Percentiles rank a stretch among this genome's conserved stretches.
phyloP scores from a whole-genome alignment of 2,329 filamentous ascomycete species.

The Knufia fluminis region DNA sequence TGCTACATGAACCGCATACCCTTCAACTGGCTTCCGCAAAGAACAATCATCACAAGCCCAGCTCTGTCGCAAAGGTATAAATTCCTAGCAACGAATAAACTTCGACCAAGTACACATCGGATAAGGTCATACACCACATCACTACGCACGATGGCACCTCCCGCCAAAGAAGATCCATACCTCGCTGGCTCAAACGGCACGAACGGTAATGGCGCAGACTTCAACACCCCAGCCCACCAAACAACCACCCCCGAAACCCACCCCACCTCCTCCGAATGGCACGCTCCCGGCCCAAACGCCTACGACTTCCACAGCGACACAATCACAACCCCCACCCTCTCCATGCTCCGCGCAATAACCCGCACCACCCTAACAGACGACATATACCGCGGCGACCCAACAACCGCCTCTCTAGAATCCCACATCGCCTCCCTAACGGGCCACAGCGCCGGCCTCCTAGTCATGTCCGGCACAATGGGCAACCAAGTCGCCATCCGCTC shows the following conservation, averaged over 20 bases:
- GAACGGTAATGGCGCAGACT: not conserved
- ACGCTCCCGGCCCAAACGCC: constrained; percentile 19
- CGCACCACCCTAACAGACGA: constrained; percentile 72
- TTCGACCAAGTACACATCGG: not conserved
- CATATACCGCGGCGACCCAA: constrained; percentile 70
- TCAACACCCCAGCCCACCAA: constrained; percentile 10
- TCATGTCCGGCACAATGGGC: constrained; percentile 87
- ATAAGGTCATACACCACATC: not conserved
- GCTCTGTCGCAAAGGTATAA: too few relatives aligned
- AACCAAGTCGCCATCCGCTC: constrained; percentile 78
- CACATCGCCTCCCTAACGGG: constrained; percentile 64
- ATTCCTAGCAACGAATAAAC: not conserved
- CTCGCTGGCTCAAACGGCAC: constrained; percentile 6
- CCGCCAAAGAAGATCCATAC: not conserved
- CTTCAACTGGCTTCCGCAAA: not conserved
- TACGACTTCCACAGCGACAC: constrained; percentile 42
- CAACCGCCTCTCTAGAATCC: constrained; percentile 65
- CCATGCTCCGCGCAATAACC: constrained; percentile 74
- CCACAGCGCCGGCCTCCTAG: constrained; percentile 69
- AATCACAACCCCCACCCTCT: constrained; percentile 64
- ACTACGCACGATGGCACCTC: not conserved
- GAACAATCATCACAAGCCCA: too few relatives aligned
- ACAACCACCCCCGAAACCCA: constrained; percentile 3
- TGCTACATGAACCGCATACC: not conserved
- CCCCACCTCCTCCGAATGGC: constrained; percentile 12